Evolutionary conservation across 2,329 filamentous ascomycete species (phyloP).

Genomic region (Achaetomium macrosporum): DNA sequence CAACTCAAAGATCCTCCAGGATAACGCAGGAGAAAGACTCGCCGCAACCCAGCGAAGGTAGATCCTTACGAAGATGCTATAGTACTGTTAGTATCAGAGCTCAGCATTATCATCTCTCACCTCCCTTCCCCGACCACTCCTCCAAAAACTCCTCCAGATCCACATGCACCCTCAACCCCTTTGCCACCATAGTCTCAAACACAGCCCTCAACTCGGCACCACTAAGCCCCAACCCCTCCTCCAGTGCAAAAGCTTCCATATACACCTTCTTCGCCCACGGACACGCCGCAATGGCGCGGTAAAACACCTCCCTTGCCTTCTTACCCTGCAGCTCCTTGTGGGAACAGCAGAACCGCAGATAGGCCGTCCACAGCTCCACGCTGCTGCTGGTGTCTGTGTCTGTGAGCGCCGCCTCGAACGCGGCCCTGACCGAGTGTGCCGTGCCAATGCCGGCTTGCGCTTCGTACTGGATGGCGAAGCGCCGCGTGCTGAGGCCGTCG

Average conservation of each 20-base stretch:
- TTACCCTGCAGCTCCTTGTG: constrained; percentile 30
- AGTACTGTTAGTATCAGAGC: not conserved
- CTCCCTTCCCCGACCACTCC: constrained; percentile 24
- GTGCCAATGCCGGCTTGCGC: constrained; percentile 42
- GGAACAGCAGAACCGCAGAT: constrained; percentile 42
- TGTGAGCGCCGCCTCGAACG: constrained; percentile 48
- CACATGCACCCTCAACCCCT: constrained; percentile 45
- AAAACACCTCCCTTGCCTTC: constrained; percentile 43
- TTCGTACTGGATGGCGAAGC: constrained; percentile 50
- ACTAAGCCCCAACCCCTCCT: constrained; percentile 39
- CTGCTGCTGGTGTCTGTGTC: constrained; percentile 35
- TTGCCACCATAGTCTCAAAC: constrained; percentile 42
- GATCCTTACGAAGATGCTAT: too few relatives aligned
- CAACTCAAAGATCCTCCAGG: too few relatives aligned
- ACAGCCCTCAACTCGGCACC: constrained; percentile 44
- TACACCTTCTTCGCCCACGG: constrained; percentile 46
- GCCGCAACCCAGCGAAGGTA: too few relatives aligned
- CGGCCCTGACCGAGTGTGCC: constrained; percentile 43
- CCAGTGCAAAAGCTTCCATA: constrained; percentile 43
- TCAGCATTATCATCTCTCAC: not conserved
- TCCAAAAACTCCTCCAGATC: constrained; percentile 46
- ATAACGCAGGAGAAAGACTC: too few relatives aligned
- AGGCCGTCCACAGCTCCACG: constrained; percentile 43
- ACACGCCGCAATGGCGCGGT: constrained; percentile 41
- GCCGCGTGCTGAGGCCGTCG: constrained; percentile 36